Evolutionary conservation across 2,329 filamentous ascomycete genomes (phyloP), one percentile per base, ranked within the genome.

Genomic region (Apiospora phragmitis): DNA sequence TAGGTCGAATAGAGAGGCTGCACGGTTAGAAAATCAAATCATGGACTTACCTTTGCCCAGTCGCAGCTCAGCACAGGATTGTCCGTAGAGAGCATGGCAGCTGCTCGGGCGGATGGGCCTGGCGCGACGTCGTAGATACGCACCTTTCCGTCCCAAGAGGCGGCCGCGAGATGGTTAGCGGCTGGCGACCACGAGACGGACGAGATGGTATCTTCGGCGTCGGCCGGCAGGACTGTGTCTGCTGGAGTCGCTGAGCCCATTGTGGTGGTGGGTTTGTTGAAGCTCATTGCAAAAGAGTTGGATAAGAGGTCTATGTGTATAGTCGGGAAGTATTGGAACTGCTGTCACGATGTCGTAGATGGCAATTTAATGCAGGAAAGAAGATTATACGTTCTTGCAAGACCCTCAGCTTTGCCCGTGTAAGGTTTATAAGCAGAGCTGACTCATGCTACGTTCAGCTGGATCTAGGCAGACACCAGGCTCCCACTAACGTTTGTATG

Each of bases 1-100:
- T 65, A 65, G n/a, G 21, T 35, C 18, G 47, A 41, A 16, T 67
- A 14, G 35, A 14, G 35, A 70, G 74, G 75, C 76, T 78, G 77
- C 70, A 71, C 73, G 72, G 74, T 79, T 78, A 79, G 77, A 68
- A 38, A 73, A 73, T 74, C 43, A 70, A 59, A 24, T 71, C 72
- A 73, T 68, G 41, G 47, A 80, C 80, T 79, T 79, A 82, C 80
- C 78, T 80, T 78, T 73, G 76, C 77, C 77, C 81, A 82, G 76
- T 81, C 76, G 74, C 80, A 81, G 69, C 78, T 76, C 70, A 82
- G 71, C 43, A 81, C 69, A 16, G 80, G 80, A 66, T 73, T 73
- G 8, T 76, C 75, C 67, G 72, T 72, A 32, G 66, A 51, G 70
- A 81, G 73, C 69, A 71, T 51, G 18, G 78, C 74, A 59, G 76